These are phyloP conservation scores for Rhododendron simsii DNA, from an alignment of 148 eudicot genomes.

Conservation along the genomic window DNA sequence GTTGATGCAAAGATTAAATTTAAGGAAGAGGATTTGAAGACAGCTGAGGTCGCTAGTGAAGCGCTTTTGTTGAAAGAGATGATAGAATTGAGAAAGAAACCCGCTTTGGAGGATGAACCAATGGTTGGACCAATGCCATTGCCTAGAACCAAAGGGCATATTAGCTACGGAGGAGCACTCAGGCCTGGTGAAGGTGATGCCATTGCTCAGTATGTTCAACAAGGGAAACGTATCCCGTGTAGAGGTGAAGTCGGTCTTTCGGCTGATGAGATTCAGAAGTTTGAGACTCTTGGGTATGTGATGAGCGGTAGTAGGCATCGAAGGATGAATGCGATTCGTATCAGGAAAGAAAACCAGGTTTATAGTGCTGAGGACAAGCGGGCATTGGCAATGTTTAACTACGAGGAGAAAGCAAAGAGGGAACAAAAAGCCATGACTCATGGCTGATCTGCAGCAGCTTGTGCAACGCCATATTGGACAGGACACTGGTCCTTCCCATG, in stretches of 20 bases:
- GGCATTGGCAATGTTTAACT: constrained; percentile 95
- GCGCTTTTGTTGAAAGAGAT: constrained; percentile 51
- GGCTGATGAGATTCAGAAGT: constrained; percentile 85
- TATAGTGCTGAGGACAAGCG: constrained; percentile 99
- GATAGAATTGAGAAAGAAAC: constrained; percentile 52
- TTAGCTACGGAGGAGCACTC: constrained; percentile 95
- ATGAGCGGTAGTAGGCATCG: constrained; percentile 99
- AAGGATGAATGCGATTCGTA: constrained; percentile 99
- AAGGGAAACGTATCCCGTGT: constrained; percentile 98
- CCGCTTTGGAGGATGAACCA: constrained; percentile 46
- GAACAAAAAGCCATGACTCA: constrained; percentile 96
- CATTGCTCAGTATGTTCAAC: constrained; percentile 95
- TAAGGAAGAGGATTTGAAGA: constrained; percentile 26
- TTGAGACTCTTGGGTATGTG: constrained; percentile 89
- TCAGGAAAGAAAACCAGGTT: constrained; percentile 97
- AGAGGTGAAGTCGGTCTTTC: constrained; percentile 99
- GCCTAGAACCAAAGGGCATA: constrained; percentile 94
- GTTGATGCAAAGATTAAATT: constrained; percentile 23
- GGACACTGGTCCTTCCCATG: constrained; percentile 75
- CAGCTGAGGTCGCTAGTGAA: constrained; percentile 38
- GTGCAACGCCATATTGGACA: constrained; percentile 85
- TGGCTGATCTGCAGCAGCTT: constrained; percentile 85
- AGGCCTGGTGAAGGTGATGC: constrained; percentile 99
- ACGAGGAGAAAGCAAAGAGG: constrained; percentile 88
- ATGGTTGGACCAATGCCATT: constrained; percentile 87